These are phyloP conservation scores for Eimeria tenella DNA, from an alignment of 169 alveolate genomes.

Conservation along the genomic window DNA sequence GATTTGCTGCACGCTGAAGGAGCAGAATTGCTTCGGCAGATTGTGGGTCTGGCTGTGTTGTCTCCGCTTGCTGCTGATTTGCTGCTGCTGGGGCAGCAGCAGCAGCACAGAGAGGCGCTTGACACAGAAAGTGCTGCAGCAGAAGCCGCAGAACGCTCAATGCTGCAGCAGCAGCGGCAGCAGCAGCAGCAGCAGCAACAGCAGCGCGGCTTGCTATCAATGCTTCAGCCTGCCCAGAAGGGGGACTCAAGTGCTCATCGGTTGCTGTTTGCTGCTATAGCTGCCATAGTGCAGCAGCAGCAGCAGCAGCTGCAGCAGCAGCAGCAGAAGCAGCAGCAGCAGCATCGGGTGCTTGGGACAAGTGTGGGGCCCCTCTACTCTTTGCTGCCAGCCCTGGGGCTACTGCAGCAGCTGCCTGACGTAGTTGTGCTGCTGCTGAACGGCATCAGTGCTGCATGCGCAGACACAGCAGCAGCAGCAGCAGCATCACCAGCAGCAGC, in stretches of 20 bases:
- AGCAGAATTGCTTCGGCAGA: not conserved
- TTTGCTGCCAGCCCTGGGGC: not conserved
- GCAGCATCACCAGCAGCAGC: not conserved
- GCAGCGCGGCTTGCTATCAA: not conserved
- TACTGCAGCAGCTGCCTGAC: not conserved
- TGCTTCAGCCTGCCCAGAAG: not conserved
- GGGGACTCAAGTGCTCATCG: not conserved
- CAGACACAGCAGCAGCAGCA: too few relatives aligned
- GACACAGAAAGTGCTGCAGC: not conserved
- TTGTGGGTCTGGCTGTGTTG: not conserved
- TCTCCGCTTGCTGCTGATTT: not conserved
- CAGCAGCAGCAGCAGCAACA: not conserved
- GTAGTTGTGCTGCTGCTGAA: not conserved
- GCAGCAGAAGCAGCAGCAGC: not conserved
- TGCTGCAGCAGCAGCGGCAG: not conserved
- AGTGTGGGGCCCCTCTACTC: not conserved
- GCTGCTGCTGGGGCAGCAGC: not conserved
- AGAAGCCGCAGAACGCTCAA: not conserved
- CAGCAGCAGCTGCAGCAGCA: not conserved
- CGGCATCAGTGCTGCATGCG: not conserved
- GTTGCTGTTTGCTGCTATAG: not conserved
- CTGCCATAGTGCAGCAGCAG: not conserved
- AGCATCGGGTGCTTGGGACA: not conserved
- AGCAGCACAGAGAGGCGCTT: not conserved
- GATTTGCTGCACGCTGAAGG: not conserved